Conservation (phyloP, 495 filamentous ascomycete genomes). For the Talaromyces ruber region DNA sequence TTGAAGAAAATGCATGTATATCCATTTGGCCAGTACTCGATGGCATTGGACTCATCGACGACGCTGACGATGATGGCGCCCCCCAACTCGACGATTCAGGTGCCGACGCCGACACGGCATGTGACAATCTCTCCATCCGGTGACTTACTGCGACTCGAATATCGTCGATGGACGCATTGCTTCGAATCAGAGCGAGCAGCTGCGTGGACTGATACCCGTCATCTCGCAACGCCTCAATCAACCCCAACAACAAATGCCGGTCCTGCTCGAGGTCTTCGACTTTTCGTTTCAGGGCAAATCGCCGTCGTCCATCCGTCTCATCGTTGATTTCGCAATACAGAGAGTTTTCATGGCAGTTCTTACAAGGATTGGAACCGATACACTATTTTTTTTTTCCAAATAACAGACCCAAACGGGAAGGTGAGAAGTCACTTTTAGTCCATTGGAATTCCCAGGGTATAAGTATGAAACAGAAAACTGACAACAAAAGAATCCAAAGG, state of each 20-base stretch:
- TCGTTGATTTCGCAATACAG: constrained; percentile 12
- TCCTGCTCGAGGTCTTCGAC: constrained; percentile 17
- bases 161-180: constrained; percentile 12
- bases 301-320: constrained; percentile 18
- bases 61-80: background rate
- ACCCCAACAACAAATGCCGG: constrained; percentile 12
- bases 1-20: background rate
- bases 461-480: background rate
- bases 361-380: constrained; percentile 5
- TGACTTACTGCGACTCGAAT: constrained; percentile 6
- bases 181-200: constrained; percentile 16
- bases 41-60: background rate
- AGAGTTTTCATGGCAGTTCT: constrained; percentile 7
- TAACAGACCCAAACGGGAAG: background rate
- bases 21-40: background rate
- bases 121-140: background rate
- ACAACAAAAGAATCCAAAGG: background rate
- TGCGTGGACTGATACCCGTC: constrained; percentile 5
- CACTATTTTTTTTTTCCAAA: background rate
- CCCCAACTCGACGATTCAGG: background rate
- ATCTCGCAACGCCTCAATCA: constrained; percentile 14
- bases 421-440: background rate
- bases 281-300: constrained; percentile 15
- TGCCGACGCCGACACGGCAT: background rate
- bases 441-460: background rate